Conservation (phyloP, 2,329 filamentous ascomycete species). For the Trichoderma guizhouense region DNA sequence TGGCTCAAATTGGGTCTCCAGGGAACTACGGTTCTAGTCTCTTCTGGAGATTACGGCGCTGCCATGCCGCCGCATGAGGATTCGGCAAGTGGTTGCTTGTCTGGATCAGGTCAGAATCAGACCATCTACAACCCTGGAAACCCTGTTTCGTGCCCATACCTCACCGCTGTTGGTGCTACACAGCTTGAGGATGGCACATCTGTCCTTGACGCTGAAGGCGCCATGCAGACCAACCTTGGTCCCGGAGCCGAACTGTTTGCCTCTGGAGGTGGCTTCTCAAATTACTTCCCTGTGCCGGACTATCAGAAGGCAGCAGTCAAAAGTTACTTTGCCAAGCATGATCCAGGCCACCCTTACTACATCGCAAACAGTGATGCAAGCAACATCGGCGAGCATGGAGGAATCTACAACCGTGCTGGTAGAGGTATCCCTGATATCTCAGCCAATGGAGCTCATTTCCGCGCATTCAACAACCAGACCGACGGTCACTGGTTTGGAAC, state of each 20-base stretch:
- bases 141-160: conserved; percentile 41
- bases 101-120: conserved; percentile 17
- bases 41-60: conserved; percentile 39
- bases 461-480: not conserved
- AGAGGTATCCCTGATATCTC: conserved; percentile 39
- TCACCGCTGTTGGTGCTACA: conserved; percentile 50
- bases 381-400: conserved; percentile 32
- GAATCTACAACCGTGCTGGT: conserved; percentile 34
- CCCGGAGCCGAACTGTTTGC: conserved; percentile 18
- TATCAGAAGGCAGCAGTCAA: conserved; percentile 29
- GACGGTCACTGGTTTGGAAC: conserved; percentile 21
- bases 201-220: conserved; percentile 17
- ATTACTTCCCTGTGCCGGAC: conserved; percentile 30
- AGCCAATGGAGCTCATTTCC: conserved; percentile 50
- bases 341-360: conserved; percentile 25
- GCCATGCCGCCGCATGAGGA: conserved; percentile 4
- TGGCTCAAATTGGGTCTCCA: conserved; percentile 46
- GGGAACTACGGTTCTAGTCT: conserved; percentile 40
- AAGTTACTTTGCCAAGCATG: conserved; percentile 26
- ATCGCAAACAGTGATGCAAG: conserved; percentile 30
- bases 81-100: conserved; percentile 14
- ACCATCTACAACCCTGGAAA: conserved; percentile 34
- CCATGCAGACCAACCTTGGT: conserved; percentile 18
- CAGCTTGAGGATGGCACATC: conserved; percentile 39
- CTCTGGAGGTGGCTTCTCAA: conserved; percentile 34